Base-by-base conservation (phyloP, 805 yeast genomes). In the Candida taoyuanica region DNA sequence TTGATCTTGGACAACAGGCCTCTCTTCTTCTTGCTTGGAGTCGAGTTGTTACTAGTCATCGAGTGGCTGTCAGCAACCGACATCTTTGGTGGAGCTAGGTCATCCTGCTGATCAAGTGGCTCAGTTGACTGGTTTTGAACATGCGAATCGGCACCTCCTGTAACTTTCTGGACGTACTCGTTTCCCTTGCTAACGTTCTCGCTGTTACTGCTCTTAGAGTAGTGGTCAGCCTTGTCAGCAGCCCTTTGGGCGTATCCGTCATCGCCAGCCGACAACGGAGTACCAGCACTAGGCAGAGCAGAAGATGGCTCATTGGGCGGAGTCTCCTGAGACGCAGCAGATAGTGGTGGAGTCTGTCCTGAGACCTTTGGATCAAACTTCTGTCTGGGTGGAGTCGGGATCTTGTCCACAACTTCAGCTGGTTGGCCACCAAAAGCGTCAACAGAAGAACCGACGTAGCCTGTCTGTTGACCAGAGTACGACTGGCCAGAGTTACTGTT, bases 1-100 rank as follows among this genome's bases (percentile, higher is more conserved):
- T 51, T 49, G 28, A 51, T 46, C 29, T 50, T 43, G 8, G 41
- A 41, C 7, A 49, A 34, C 29, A 49, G 37, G 0, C 53, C 46
- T 29, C 31, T 40, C 39, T 43, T 49, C 31, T 36, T 36, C 39
- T 43, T 47, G 15, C 19, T 29, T 37, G 55, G 53, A 15, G 56
- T 44, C 3, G 53, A 41, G 3, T 19, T 7, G 16, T 34, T 28
- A 20, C 40, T 25, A n/a, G 30, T 15, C 14, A 33, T 20, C 11
- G 42, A 35, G 18, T 23, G 32, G 7, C 26, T 19, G 19, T 33
- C 42, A 21, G 24, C 39, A 12, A 18, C 26, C 16, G 14, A 7
- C 13, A 37, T 18, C 33, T 35, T 36, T 32, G 49, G 51, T 25
- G 46, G 43, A 4, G 40, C 34, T 19, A 29, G 29, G 15, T 6